These are phyloP conservation scores for Alnus rubra DNA, from an alignment of 306 rosid species.

Conservation along the genomic window DNA sequence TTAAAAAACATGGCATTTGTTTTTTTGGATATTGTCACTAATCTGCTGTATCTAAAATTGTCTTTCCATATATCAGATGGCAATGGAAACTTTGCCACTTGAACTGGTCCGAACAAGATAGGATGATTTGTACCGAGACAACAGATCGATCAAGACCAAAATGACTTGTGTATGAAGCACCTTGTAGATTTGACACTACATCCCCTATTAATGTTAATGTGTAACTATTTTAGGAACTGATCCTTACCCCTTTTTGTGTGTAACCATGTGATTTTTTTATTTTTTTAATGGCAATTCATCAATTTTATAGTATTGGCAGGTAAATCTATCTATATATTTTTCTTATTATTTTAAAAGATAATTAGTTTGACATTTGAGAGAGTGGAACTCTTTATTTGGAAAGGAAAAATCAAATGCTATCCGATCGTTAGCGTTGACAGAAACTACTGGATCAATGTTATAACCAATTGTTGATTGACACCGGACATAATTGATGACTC, in stretches of 20 bases:
- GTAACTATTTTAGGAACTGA: neutral
- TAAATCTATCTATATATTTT: neutral
- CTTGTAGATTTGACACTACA: neutral
- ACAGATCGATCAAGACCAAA: constrained; percentile 3
- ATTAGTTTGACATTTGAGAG: too few relatives aligned
- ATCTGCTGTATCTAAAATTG: constrained; percentile 7
- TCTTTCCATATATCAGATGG: constrained; percentile 53
- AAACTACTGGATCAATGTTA: too few relatives aligned
- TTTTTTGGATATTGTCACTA: constrained; percentile 13
- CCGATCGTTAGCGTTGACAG: too few relatives aligned
- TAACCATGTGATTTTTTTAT: neutral
- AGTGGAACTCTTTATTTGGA: too few relatives aligned
- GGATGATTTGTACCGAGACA: constrained; percentile 24
- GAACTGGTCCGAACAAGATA: constrained; percentile 68
- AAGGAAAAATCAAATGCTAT: too few relatives aligned
- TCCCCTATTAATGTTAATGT: neutral
- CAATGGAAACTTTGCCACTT: constrained; percentile 82
- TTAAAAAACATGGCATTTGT: neutral
- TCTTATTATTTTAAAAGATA: too few relatives aligned
- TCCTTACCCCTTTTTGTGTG: neutral
- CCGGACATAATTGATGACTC: too few relatives aligned
- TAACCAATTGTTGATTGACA: too few relatives aligned
- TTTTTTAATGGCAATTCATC: neutral
- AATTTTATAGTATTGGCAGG: neutral
- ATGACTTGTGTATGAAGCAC: constrained; percentile 8